A percentile compares a stretch with the other conserved stretches of the same genome.
These are phyloP conservation scores for Saturnispora dispora DNA, from an alignment of 805 yeast species.

Conservation along the genomic window DNA sequence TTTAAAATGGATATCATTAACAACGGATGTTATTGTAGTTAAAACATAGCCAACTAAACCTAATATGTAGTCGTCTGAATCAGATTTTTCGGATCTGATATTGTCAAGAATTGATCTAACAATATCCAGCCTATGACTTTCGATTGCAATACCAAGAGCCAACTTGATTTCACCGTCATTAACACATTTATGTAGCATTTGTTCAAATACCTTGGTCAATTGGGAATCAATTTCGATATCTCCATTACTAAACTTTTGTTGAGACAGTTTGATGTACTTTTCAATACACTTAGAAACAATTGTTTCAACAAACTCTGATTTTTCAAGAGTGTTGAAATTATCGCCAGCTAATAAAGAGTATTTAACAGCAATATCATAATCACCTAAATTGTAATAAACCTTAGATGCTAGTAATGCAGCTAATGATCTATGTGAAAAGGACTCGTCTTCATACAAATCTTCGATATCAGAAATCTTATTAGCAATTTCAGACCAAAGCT, in stretches of 20 bases:
- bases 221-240: conserved; percentile 43
- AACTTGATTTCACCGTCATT: conserved; percentile 60
- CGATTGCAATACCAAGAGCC: conserved; percentile 86
- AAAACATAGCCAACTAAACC: conserved; percentile 63
- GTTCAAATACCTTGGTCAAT: conserved; percentile 65
- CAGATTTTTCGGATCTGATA: conserved; percentile 19
- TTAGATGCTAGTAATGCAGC: conserved; percentile 93
- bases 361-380: conserved; percentile 81
- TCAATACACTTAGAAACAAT: conserved; percentile 90
- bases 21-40: conserved; percentile 53
- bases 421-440: conserved; percentile 57
- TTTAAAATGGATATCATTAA: conserved; percentile 59
- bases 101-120: conserved; percentile 48
- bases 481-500: conserved; percentile 95
- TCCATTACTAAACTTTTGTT: conserved; percentile 31
- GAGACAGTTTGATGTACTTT: conserved; percentile 62
- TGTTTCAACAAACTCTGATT: conserved; percentile 85
- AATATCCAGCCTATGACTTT: conserved; percentile 77
- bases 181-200: conserved; percentile 77
- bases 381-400: conserved; percentile 85
- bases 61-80: conserved; percentile 45
- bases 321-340: conserved; percentile 64
- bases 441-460: conserved; percentile 77
- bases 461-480: conserved; percentile 82
- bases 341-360: conserved; percentile 81